phyloP scores from a whole-genome alignment of 2,329 filamentous ascomycete species.

The Drechslerella stenobrocha region DNA sequence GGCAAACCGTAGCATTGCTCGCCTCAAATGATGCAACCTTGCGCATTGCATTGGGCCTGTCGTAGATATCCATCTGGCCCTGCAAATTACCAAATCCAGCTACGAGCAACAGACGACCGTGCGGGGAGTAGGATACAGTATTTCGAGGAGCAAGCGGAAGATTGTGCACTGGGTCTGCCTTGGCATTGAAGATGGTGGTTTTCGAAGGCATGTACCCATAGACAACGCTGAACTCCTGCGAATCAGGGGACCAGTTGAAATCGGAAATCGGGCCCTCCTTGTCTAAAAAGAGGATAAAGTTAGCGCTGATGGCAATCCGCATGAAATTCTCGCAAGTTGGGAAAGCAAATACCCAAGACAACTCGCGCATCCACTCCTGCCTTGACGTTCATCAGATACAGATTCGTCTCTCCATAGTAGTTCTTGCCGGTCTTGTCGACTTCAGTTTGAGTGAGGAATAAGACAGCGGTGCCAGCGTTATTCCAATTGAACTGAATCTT shows the following conservation, averaged over 20 bases:
- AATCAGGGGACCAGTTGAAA: conserved; percentile 97
- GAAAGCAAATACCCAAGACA: conserved; percentile 63
- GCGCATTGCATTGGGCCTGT: conserved; percentile 87
- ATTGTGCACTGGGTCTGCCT: conserved; percentile 77
- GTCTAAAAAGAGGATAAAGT: conserved; percentile 60
- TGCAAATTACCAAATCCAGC: conserved; percentile 97
- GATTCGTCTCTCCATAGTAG: conserved; percentile 97
- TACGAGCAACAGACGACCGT: conserved; percentile 87
- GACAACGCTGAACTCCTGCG: conserved; percentile 94
- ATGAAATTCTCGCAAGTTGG: not conserved
- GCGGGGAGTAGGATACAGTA: conserved; percentile 91
- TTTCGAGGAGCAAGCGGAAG: conserved; percentile 89
- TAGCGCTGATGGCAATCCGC: not conserved
- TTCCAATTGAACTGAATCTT: conserved; percentile 99
- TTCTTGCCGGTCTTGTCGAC: conserved; percentile 98
- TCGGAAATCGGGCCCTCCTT: conserved; percentile 98
- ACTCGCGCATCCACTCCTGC: conserved; percentile 91
- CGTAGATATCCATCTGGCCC: conserved; percentile 96
- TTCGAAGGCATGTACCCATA: conserved; percentile 99
- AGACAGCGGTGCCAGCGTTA: conserved; percentile 80
- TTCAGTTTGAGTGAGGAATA: conserved; percentile 95
- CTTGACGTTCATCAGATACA: conserved; percentile 90
- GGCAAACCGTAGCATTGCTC: conserved; percentile 91
- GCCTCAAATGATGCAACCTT: conserved; percentile 95
- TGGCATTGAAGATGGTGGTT: conserved; percentile 94